phyloP scores from a whole-genome alignment of 2,329 filamentous ascomycete genomes.

The Fusarium xylarioides region DNA sequence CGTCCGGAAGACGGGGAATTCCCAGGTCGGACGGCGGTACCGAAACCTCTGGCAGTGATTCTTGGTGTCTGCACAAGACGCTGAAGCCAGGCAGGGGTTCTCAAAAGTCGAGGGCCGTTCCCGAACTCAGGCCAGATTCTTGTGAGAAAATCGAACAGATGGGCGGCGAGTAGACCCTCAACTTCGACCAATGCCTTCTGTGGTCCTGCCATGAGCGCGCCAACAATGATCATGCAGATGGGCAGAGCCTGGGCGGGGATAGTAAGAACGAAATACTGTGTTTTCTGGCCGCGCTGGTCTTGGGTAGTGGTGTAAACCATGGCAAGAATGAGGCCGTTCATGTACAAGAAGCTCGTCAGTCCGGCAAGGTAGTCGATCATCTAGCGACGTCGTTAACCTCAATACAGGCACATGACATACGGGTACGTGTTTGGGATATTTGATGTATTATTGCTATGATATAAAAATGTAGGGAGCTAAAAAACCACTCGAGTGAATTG shows the following conservation, averaged over 20 bases:
- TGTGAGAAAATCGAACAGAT: conserved; percentile 89
- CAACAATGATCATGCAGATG: conserved; percentile 79
- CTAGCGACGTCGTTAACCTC: conserved; percentile 42
- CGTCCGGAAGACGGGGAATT: conserved; percentile 47
- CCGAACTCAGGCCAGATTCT: conserved; percentile 90
- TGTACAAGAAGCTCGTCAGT: conserved; percentile 56
- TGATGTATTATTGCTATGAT: conserved; percentile 35
- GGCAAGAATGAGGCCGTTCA: conserved; percentile 76
- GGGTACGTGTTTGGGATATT: conserved; percentile 16
- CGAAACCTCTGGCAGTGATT: conserved; percentile 46
- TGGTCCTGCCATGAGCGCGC: conserved; percentile 68
- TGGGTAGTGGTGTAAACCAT: conserved; percentile 86
- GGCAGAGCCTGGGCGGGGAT: conserved; percentile 86
- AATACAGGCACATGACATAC: conserved; percentile 10
- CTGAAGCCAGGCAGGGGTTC: conserved; percentile 77
- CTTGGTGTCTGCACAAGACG: conserved; percentile 65
- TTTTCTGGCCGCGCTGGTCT: conserved; percentile 80
- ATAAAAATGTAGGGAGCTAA: conserved; percentile 68
- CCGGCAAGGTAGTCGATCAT: conserved; percentile 46
- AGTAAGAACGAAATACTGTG: conserved; percentile 82
- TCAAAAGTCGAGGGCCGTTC: conserved; percentile 79
- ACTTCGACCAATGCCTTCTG: conserved; percentile 71
- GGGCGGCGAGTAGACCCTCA: conserved; percentile 85
- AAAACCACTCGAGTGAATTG: conserved; percentile 67
- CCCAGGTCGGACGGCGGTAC: conserved; percentile 64